Base-by-base conservation (phyloP, 1,284 basidiomycete genomes). In the Testicularia cyperi region DNA sequence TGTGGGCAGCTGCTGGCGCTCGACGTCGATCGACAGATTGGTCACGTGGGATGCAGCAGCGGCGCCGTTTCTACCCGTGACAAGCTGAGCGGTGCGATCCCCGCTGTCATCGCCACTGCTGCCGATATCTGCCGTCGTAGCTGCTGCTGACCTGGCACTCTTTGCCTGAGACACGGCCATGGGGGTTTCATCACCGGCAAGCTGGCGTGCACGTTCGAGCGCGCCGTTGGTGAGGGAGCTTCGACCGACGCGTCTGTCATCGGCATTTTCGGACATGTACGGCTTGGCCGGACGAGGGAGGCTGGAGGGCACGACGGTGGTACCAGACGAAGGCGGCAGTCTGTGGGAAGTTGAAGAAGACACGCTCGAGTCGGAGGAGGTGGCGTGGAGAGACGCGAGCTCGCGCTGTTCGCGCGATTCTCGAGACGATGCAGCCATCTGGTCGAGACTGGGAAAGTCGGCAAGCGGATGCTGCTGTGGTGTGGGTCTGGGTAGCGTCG, bases 341-440 rank as follows among this genome's bases (percentile, higher is more conserved):
- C 13, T 13, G 6, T 12, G 8, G 10, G 34, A 8, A 23, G 34
- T 8, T 7, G 19, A 36, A 20, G 30, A 31, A 31, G 30, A 16
- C 13, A 15, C 30, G 30, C 10, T 10, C 9, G n/a, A 27, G 26
- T 9, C 9, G n/a, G 26, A 27, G 9, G 26, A 9, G 8, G 30
- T 16, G 8, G 30, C 30, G 8, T 13, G 8, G 30, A 9, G 12
- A 10, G 9, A 9, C 12, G 8, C 38, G 45, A 38, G 44, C 57
- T 15, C 51, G 12, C 51, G 46, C 21, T 51, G 47, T 21, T 62
- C 58, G 12, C 51, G 46, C 21, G 46, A 44, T 21, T 62, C 58
- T n/a, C 49, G 45, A 16, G 46, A 48, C 2, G 34, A 49, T n/a
- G 57, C 46, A 19, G 58, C 58, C 58, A 62, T 62, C 44, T 55